phyloP scores from a whole-genome alignment of 208 protist genomes.

The Leishmania braziliensis region DNA sequence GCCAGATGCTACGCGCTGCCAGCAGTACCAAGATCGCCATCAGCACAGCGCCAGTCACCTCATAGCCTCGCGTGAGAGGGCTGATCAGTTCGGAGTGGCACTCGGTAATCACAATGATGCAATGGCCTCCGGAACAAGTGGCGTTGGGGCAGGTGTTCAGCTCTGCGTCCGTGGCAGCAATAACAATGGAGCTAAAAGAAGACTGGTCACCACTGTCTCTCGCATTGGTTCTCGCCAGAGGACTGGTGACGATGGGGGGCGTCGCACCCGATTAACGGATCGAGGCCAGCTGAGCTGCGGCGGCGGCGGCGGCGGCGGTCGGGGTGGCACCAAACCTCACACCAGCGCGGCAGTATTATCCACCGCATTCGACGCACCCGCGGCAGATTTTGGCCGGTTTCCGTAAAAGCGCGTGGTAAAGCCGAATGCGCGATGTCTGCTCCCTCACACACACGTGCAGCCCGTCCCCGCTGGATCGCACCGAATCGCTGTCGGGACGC shows the following conservation, averaged over 20 bases:
- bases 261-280: constrained; percentile 31
- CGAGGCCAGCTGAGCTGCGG: neutral
- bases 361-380: constrained; percentile 44
- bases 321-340: too few species aligned
- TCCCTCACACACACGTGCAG: constrained; percentile 36
- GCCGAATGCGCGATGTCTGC: constrained; percentile 24
- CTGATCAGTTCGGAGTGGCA: constrained; percentile 13
- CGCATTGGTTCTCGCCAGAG: neutral
- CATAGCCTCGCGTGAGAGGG: constrained; percentile 20
- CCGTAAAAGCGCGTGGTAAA: constrained; percentile 51
- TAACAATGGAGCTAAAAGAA: neutral
- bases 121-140: constrained; percentile 14
- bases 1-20: constrained; percentile 3
- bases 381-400: constrained; percentile 34
- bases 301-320: neutral
- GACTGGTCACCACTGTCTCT: neutral
- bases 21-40: constrained; percentile 2
- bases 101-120: neutral
- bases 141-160: neutral
- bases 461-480: constrained; percentile 31
- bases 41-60: constrained; percentile 5
- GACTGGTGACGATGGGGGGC: constrained; percentile 18
- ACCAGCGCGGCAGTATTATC: constrained; percentile 37
- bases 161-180: neutral
- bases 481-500: constrained; percentile 56